These are phyloP conservation scores for Metrosideros polymorpha DNA, from an alignment of 441 rosid genomes.

Conservation along the genomic window DNA sequence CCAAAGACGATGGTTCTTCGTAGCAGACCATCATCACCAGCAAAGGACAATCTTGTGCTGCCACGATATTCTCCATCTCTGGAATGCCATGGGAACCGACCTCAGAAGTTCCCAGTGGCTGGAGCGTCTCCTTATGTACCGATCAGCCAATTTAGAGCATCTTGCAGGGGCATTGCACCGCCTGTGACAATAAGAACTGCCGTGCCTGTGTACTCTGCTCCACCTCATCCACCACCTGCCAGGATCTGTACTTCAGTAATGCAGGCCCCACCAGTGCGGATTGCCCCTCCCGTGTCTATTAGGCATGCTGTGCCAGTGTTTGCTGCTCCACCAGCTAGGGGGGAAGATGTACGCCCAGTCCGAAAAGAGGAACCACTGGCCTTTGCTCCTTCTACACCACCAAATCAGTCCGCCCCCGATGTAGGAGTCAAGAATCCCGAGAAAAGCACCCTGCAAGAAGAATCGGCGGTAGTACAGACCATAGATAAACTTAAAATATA, in stretches of 20 bases:
- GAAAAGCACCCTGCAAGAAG: conserved; percentile 5
- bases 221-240: conserved; percentile 51
- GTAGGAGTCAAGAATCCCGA: conserved; percentile 15
- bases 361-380: background rate
- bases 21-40: conserved; percentile 30
- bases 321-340: conserved; percentile 36
- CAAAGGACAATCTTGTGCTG: conserved; percentile 18
- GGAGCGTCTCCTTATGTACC: conserved; percentile 86
- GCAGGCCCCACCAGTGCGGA: conserved; percentile 30
- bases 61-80: conserved; percentile 16
- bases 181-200: conserved; percentile 81
- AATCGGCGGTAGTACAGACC: conserved; percentile 25
- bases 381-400: background rate
- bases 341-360: conserved; percentile 14
- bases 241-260: conserved; percentile 31
- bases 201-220: conserved; percentile 85
- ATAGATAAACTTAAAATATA: conserved; percentile 56
- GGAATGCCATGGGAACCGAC: conserved; percentile 35
- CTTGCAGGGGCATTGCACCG: conserved; percentile 72
- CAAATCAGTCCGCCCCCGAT: background rate
- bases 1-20: conserved; percentile 41
- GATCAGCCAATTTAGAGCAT: conserved; percentile 43
- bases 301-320: conserved; percentile 66
- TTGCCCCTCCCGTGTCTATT: conserved; percentile 68
- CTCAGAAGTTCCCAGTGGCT: conserved; percentile 61